A percentile compares a stretch with the other conserved stretches of the same genome.
phyloP scores from a whole-genome alignment of 768 basidiomycete genomes.

The Leccinellum rugosiceps region DNA sequence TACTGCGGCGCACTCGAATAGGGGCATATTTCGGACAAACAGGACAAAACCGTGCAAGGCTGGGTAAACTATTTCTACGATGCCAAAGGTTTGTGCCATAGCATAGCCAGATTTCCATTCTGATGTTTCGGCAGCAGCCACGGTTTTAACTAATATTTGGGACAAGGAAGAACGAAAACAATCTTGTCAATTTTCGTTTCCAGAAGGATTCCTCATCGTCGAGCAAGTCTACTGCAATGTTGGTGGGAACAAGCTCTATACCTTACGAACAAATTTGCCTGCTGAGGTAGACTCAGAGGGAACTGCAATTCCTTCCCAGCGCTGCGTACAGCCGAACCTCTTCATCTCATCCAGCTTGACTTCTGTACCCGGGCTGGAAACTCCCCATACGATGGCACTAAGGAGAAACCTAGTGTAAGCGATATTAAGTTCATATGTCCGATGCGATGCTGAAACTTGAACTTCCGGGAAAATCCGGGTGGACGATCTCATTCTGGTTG shows the following conservation, averaged over 20 bases:
- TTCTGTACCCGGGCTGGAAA: neutral
- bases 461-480: neutral
- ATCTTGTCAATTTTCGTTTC: neutral
- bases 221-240: neutral
- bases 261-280: neutral
- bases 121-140: neutral
- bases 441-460: neutral
- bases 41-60: neutral
- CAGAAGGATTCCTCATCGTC: neutral
- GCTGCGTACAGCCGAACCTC: neutral
- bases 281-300: too few relatives aligned
- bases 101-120: neutral
- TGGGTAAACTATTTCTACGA: constrained; percentile 4
- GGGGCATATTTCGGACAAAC: neutral
- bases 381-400: neutral
- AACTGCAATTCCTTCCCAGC: neutral
- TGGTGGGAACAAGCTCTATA: neutral
- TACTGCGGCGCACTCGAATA: neutral
- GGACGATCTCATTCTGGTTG: neutral
- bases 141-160: neutral
- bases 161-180: neutral
- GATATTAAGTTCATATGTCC: neutral
- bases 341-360: neutral
- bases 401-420: neutral
- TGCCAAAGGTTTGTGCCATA: neutral